These are phyloP conservation scores for Chrysoporthe deuterocubensis DNA, from an alignment of 2,329 filamentous ascomycete genomes.

Conservation along the genomic window DNA sequence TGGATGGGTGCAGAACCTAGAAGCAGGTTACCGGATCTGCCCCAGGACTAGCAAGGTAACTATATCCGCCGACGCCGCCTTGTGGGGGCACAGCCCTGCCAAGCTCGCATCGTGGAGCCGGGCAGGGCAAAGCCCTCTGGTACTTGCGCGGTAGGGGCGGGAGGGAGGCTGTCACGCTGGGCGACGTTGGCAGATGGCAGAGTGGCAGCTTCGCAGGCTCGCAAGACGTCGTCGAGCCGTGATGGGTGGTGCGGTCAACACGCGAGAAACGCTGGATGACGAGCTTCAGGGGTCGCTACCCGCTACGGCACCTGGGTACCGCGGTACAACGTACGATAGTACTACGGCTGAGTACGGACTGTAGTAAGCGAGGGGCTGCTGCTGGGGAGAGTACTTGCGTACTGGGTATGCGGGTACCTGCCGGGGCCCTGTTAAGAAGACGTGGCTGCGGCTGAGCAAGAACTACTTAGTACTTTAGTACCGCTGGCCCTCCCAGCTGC, in stretches of 20 bases:
- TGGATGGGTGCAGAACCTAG: conserved; percentile 1
- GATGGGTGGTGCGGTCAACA: not conserved
- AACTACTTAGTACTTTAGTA: not conserved
- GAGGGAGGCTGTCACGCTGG: not conserved
- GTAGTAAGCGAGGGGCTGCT: too few relatives aligned
- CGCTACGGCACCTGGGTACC: not conserved
- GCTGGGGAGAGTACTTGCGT: not conserved
- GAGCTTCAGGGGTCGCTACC: not conserved
- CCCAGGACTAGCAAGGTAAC: conserved; percentile 1
- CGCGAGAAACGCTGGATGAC: not conserved
- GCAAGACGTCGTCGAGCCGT: too few relatives aligned
- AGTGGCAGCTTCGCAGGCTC: too few relatives aligned
- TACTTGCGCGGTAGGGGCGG: not conserved
- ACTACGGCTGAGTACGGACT: too few relatives aligned
- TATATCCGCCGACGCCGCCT: not conserved
- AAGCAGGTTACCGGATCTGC: conserved; percentile 4
- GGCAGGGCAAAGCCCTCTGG: not conserved
- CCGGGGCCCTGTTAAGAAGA: not conserved
- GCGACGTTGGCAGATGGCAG: not conserved
- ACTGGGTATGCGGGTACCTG: too few relatives aligned
- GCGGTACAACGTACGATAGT: too few relatives aligned
- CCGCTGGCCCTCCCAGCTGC: not conserved
- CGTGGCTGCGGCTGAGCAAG: not conserved
- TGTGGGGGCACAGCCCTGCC: conserved; percentile 3
- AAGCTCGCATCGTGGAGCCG: not conserved